These are phyloP conservation scores for Eucalyptus marginata DNA, from an alignment of 345 rosid species.

Conservation along the genomic window DNA sequence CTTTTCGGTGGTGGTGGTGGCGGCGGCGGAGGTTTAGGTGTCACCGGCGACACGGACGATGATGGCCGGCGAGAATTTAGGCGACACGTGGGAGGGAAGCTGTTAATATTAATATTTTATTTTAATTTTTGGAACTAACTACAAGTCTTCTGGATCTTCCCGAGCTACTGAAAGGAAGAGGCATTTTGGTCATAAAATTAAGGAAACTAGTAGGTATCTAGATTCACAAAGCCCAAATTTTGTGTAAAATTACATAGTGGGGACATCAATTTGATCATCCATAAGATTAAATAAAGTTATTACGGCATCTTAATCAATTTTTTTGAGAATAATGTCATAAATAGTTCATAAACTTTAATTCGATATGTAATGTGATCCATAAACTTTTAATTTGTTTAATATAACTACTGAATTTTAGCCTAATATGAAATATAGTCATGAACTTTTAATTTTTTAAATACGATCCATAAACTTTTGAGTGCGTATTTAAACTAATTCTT, in stretches of 20 bases:
- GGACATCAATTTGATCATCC: not conserved
- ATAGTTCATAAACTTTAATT: no score
- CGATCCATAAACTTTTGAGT: no score
- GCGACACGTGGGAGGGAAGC: not conserved
- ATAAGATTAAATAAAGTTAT: not conserved
- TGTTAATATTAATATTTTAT: not conserved
- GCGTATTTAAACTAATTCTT: no score
- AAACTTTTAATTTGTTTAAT: no score
- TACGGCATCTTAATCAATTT: not conserved
- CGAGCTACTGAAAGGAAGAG: rapidly evolving
- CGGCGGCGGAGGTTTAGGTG: not conserved
- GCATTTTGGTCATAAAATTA: not conserved
- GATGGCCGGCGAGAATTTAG: not conserved
- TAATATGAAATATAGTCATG: rapidly evolving
- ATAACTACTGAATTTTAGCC: rapidly evolving
- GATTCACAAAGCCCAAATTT: not conserved
- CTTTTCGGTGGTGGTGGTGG: not conserved
- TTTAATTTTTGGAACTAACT: not conserved
- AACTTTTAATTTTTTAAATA: no score
- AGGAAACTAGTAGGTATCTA: not conserved
- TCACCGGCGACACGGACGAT: not conserved
- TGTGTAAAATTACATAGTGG: not conserved
- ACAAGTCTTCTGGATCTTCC: not conserved
- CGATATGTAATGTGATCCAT: rapidly evolving
- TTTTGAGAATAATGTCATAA: rapidly evolving